These are phyloP conservation scores for Vaccinium macrocarpon DNA, from an alignment of 148 eudicot species.

Conservation along the genomic window DNA sequence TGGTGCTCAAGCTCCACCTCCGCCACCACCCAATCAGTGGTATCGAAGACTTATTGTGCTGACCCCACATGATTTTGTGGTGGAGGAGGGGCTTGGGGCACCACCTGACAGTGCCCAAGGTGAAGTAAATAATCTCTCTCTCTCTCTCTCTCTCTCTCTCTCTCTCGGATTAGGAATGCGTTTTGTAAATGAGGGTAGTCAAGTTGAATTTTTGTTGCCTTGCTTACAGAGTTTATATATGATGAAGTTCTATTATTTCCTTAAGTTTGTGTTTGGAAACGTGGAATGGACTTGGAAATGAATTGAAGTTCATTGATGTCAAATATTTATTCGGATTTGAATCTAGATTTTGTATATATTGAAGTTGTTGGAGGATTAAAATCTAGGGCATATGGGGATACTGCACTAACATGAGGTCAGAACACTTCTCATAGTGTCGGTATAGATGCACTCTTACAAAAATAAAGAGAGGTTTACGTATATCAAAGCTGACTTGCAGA, in stretches of 20 bases:
- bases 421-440: background rate
- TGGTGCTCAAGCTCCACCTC: no score
- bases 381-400: background rate
- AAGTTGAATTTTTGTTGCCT: background rate
- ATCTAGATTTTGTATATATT: background rate
- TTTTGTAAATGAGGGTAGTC: background rate
- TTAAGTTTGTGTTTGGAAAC: background rate
- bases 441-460: background rate
- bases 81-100: no score
- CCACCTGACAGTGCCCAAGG: no score
- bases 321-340: background rate
- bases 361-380: background rate
- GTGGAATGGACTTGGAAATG: background rate
- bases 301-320: background rate
- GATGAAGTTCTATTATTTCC: background rate
- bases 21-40: no score
- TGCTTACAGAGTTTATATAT: background rate
- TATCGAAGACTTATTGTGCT: no score
- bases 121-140: no score
- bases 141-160: no score
- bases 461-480: background rate
- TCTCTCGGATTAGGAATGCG: no score
- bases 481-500: background rate
- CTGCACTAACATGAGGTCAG: background rate
- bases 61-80: no score